These are phyloP conservation scores for Scalesia atractyloides DNA, from an alignment of 129 eudicot species.

Conservation along the genomic window DNA sequence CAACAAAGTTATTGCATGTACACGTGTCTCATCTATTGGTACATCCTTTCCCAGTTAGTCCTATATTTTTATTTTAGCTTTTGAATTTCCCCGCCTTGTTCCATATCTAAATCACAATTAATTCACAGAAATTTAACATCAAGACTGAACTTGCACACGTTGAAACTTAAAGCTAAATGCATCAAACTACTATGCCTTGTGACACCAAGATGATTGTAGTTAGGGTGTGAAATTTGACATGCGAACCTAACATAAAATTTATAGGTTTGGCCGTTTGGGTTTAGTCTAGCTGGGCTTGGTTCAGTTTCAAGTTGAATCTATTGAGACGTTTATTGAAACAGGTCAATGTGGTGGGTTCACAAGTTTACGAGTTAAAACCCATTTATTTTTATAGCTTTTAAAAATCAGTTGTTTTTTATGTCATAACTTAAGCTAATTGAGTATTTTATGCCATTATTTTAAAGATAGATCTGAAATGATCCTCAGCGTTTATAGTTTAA, in stretches of 20 bases:
- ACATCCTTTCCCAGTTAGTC: neutral
- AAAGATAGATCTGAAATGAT: neutral
- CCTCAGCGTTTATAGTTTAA: neutral
- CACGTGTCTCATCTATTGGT: constrained; percentile 16
- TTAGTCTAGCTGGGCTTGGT: neutral
- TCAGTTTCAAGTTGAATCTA: neutral
- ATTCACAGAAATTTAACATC: neutral
- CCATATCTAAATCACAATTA: neutral
- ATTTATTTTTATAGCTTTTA: no score
- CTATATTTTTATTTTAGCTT: neutral
- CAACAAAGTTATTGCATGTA: neutral
- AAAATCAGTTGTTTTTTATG: no score
- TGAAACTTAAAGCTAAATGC: no score
- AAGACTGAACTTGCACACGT: no score
- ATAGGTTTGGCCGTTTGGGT: neutral
- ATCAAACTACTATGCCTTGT: no score
- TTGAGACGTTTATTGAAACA: neutral
- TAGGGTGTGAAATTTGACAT: no score
- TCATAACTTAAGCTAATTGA: neutral
- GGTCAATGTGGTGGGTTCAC: neutral
- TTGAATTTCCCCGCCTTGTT: neutral
- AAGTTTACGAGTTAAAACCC: no score
- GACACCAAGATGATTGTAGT: no score
- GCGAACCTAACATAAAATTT: neutral
- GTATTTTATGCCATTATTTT: neutral